Evolutionary conservation across 306 rosid species (phyloP).

Genomic region (Trifolium repens): DNA sequence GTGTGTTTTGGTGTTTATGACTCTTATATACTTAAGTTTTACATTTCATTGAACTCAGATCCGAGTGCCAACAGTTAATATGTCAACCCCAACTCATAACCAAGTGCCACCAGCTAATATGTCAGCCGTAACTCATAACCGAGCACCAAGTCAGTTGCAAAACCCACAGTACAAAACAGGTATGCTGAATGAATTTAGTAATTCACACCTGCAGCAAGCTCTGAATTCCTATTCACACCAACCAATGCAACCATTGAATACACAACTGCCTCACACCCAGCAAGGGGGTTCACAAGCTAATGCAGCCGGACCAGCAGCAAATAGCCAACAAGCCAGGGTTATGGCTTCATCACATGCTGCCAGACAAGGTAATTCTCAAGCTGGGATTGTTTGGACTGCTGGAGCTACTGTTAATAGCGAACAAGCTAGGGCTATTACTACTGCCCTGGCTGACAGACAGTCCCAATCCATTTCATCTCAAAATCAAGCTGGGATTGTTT

Average conservation of each 20-base stretch:
- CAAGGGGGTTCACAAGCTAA: slow-evolving; percentile 47
- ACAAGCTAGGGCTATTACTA: slow-evolving; percentile 42
- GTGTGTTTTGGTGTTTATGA: slow-evolving; percentile 29
- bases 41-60: slow-evolving; percentile 55
- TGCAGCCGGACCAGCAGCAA: slow-evolving; percentile 10
- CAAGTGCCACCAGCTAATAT: slow-evolving; percentile 38
- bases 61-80: slow-evolving; percentile 44
- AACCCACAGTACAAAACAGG: slow-evolving; percentile 38
- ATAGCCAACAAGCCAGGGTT: slow-evolving; percentile 48
- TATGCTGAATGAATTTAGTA: slow-evolving; percentile 41
- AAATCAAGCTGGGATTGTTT: slow-evolving; percentile 39
- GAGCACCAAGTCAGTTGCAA: slow-evolving; percentile 49
- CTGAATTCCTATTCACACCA: slow-evolving; percentile 47
- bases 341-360: slow-evolving; percentile 28
- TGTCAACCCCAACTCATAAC: slow-evolving; percentile 45
- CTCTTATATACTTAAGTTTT: slow-evolving; percentile 15
- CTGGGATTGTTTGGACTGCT: slow-evolving; percentile 44
- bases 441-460: slow-evolving; percentile 51
- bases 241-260: slow-evolving; percentile 41
- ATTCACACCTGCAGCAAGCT: slow-evolving; percentile 69
- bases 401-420: slow-evolving; percentile 47
- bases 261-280: slow-evolving; percentile 42
- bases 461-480: slow-evolving; percentile 39
- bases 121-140: slow-evolving; percentile 44
- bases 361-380: slow-evolving; percentile 54